Percentiles rank a stretch among this genome's conserved stretches.
phyloP scores from a whole-genome alignment of 805 yeast species.

The Kuraishia piskuri region DNA sequence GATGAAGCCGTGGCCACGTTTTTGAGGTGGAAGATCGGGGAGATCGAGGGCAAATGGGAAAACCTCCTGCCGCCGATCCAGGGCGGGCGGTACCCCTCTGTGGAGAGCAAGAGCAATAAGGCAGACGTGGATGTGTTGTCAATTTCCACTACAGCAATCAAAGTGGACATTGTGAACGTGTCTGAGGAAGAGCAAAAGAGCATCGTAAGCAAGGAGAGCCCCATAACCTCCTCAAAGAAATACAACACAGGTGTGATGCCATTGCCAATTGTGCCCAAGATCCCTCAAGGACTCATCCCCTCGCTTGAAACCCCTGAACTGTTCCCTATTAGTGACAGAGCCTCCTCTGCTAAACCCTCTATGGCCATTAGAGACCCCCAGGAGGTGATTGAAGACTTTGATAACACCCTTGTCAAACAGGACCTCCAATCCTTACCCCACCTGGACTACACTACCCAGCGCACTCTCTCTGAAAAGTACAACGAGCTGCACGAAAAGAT shows the following conservation, averaged over 20 bases:
- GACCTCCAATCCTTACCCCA: conserved; percentile 55
- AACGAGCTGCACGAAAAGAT: conserved; percentile 48
- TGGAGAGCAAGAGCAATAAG: conserved; percentile 2
- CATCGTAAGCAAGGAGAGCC: background rate
- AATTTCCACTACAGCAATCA: background rate
- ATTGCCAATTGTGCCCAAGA: conserved; percentile 36
- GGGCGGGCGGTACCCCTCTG: conserved; percentile 50
- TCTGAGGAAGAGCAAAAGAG: background rate
- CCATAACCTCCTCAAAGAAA: background rate
- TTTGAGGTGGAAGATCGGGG: conserved; percentile 56
- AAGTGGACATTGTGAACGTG: background rate
- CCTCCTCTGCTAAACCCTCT: conserved; percentile 10
- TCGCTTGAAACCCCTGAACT: conserved; percentile 25
- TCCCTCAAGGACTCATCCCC: conserved; percentile 40
- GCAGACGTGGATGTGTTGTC: conserved; percentile 16
- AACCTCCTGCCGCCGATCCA: conserved; percentile 84
- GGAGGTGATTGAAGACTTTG: conserved; percentile 44
- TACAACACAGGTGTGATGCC: conserved; percentile 29
- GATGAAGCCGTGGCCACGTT: conserved; percentile 46
- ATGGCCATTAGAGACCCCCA: conserved; percentile 50
- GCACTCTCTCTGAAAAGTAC: conserved; percentile 45
- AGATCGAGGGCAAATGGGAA: conserved; percentile 53
- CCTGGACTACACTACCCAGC: conserved; percentile 62
- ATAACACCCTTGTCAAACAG: conserved; percentile 41
- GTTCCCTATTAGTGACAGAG: conserved; percentile 22